Base-by-base conservation (phyloP, 179 eudicot species). In the Amaranthus tricolor region DNA sequence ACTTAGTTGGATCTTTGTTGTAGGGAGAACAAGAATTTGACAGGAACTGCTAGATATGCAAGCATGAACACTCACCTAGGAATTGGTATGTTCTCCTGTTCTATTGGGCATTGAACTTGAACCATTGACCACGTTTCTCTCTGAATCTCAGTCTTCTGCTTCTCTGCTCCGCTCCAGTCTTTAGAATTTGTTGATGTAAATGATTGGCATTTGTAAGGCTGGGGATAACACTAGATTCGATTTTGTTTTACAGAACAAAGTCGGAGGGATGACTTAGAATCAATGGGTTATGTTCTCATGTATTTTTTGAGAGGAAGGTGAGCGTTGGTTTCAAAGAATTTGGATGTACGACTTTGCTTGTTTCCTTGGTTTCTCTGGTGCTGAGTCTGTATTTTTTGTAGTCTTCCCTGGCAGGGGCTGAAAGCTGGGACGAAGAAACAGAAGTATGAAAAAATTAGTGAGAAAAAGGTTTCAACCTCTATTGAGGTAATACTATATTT, bases 331-430 rank as follows among this genome's bases (percentile, higher is more conserved):
- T 9, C 16, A 2, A 8, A 20, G 19, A 13, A 21, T 48, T 93
- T 93, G 75, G 76, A 62, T 60, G 11, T 20, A 54, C 15, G 60
- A 6, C 43, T 56, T 61, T 19, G 68, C 20, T 47, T 17, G 57
- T 56, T 77, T 71, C 47, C 68, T 73, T 76, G 77, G 16, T 40
- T 76, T 72, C 16, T 69, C 68, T 59, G 69, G 48, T 72, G 43
- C 17, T 80, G 67, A 65, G 65, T 66, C 51, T 73, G 15, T 79
- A 56, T 67, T 49, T 74, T 6, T 65, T 80, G 72, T 73, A 94
- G 98, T 81, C 98, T 94, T 77, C 98, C 98, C 74, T 94, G 98
- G 98, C 98, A 94, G 86, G 97, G 98, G 51, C 84, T 94, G 78
- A 93, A 89, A 82, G 98, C 98, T 61, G 97, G 97, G 72, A 94